A percentile compares a stretch with the other conserved stretches of the same genome.
Evolutionary conservation across 768 basidiomycete genomes (phyloP).

Genomic region (Boletus edulis): DNA sequence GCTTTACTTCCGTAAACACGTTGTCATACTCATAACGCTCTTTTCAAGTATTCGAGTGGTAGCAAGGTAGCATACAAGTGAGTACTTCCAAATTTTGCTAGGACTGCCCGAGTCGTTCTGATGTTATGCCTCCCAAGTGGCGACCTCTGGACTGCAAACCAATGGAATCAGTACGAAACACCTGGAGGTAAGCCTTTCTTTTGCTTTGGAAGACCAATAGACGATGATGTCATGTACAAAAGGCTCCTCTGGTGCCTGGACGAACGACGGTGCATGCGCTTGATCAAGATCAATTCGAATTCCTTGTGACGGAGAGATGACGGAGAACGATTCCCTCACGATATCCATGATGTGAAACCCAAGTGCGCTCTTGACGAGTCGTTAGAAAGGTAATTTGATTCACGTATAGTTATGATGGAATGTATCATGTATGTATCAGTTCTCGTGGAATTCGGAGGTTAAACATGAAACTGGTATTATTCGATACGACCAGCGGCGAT

Average conservation of each 20-base stretch:
- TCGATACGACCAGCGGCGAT: too few relatives aligned
- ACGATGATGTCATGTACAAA: background rate
- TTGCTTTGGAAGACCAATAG: background rate
- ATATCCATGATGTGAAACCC: background rate
- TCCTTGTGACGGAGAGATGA: background rate
- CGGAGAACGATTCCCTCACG: background rate
- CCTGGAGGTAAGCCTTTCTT: slow-evolving; percentile 23
- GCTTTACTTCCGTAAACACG: background rate
- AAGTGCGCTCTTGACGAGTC: background rate
- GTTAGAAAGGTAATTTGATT: too few relatives aligned
- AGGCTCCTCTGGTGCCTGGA: slow-evolving; percentile 55
- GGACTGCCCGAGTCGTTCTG: background rate
- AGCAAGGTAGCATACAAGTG: slow-evolving; percentile 40
- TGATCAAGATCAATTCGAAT: background rate
- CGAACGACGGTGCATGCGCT: slow-evolving; percentile 52
- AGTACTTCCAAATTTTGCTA: slow-evolving; percentile 5
- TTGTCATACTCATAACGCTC: background rate
- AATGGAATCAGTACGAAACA: slow-evolving; percentile 42
- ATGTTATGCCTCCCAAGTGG: slow-evolving; percentile 29
- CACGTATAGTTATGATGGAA: too few relatives aligned
- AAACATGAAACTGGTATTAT: too few relatives aligned
- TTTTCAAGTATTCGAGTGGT: slow-evolving; percentile 40
- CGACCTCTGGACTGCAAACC: slow-evolving; percentile 45
- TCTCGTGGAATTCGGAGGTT: too few relatives aligned
- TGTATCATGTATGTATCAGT: too few relatives aligned